Evolutionary conservation across 768 basidiomycete genomes (phyloP).

Genomic region (Podaxis sp.): DNA sequence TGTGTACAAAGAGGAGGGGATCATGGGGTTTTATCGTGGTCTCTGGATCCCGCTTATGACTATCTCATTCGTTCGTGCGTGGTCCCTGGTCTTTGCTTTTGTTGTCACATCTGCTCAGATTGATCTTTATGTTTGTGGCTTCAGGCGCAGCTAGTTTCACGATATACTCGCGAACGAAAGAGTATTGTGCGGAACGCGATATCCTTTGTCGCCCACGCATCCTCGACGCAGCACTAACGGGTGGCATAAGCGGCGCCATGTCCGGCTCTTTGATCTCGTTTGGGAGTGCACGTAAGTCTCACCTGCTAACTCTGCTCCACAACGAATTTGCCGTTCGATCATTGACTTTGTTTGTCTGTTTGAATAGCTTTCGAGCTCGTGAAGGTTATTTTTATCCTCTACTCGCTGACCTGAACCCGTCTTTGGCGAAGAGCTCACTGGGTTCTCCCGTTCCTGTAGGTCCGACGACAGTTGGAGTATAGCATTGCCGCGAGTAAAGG

Average conservation of each 20-base stretch:
- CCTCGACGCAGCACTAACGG: constrained; percentile 71
- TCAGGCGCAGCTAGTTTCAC: constrained; percentile 88
- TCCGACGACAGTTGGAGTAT: constrained; percentile 89
- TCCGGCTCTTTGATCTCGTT: constrained; percentile 89
- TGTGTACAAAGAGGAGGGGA: constrained; percentile 83
- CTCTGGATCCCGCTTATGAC: constrained; percentile 92
- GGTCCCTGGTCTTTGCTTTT: background rate
- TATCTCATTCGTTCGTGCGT: constrained; percentile 94
- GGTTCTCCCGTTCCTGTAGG: constrained; percentile 41
- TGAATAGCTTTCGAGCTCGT: constrained; percentile 87
- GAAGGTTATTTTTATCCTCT: constrained; percentile 54
- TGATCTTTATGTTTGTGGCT: constrained; percentile 10
- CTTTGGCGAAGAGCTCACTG: constrained; percentile 9
- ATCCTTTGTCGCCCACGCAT: constrained; percentile 59
- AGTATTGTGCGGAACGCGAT: constrained; percentile 59
- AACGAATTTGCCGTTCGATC: background rate
- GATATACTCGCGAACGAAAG: constrained; percentile 85
- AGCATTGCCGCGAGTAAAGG: constrained; percentile 85
- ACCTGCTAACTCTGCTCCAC: background rate
- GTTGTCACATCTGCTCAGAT: constrained; percentile 4
- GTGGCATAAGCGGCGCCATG: constrained; percentile 83
- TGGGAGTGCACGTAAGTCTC: constrained; percentile 80
- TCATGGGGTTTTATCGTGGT: constrained; percentile 88
- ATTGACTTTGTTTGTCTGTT: background rate
- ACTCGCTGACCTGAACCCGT: background rate